Conservation (phyloP, 2,329 filamentous ascomycete species). For the Sporothrix variecibatus region DNA sequence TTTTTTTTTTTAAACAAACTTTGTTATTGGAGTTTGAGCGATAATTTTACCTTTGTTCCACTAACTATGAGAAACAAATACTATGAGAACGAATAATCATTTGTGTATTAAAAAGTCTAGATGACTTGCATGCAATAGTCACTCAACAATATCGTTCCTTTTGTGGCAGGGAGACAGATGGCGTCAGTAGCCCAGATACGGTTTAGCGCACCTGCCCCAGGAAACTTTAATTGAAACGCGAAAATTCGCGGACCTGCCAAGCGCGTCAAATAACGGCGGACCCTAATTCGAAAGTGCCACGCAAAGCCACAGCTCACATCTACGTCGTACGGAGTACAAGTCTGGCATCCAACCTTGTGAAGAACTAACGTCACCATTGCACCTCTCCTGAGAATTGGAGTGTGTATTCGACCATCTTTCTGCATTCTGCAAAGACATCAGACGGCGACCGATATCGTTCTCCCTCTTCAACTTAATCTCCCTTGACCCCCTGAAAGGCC, state of each 20-base stretch:
- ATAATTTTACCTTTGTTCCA: too few species aligned
- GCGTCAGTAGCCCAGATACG: neutral
- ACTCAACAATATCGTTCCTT: too few species aligned
- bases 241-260: conserved; percentile 8
- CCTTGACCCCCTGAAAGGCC: neutral
- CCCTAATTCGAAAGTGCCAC: neutral
- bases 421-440: neutral
- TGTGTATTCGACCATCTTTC: neutral
- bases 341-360: neutral
- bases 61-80: too few species aligned
- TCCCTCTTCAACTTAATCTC: neutral
- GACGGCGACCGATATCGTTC: neutral
- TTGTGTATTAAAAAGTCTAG: too few species aligned
- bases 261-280: neutral
- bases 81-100: too few species aligned
- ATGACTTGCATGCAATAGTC: too few species aligned
- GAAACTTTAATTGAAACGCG: conserved; percentile 21
- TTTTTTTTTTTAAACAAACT: too few species aligned
- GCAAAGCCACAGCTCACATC: neutral
- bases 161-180: too few species aligned
- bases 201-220: neutral
- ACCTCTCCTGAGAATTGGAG: neutral
- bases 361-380: neutral
- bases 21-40: too few species aligned
- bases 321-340: neutral